Evolutionary conservation across 164 flowering plant species (phyloP), one percentile per base, ranked within the genome.

Genomic region (Liriodendron chinense): DNA sequence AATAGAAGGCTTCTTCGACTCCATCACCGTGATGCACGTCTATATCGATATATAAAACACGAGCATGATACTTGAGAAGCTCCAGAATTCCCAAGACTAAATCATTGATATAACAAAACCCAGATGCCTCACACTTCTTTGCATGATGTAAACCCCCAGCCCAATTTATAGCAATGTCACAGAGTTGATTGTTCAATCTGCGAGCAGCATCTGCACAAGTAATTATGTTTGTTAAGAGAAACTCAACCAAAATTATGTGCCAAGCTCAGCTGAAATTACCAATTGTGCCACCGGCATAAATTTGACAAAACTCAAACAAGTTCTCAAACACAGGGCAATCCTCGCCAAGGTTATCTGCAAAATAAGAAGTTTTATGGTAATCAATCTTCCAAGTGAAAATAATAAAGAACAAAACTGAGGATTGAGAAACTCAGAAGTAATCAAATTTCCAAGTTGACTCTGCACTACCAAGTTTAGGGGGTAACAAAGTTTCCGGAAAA

Each of bases 21-120:
- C 99, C 99, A 86, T 96, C 99, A 26, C 99, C 99, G 76, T 96
- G 99, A 86, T 96, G 99, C 66, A 96, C 98, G 81, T 96, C 98
- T 73, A 96, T 96, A 80, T 96, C 99, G 79, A 96, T 89, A 68
- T 94, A 96, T 53, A 96, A 80, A 68, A 96, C 98, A 65, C 98
- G 94, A 7, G 98, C 86, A 85, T 96, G 98, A 80, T 94, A 80
- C 82, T 94, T 96, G 43, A 96, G 85, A 76, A 94, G 95, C 89
- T 96, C 99, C 76, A 96, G 79, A 75, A 96, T 96, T 65, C 99
- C 99, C 82, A 96, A 82, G 21, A 96, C 99, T 80, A 96, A 81
- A 82, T 96, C 98, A 85, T 96, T 96, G 69, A 96, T 92, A 84
- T 96, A 96, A 80, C 99, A 96, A 81, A 96, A 96, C 20, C 99